A percentile compares a stretch with the other conserved stretches of the same genome.
These are phyloP conservation scores for Eustoma russellianum DNA, from an alignment of 257 asterid genomes.

Conservation along the genomic window DNA sequence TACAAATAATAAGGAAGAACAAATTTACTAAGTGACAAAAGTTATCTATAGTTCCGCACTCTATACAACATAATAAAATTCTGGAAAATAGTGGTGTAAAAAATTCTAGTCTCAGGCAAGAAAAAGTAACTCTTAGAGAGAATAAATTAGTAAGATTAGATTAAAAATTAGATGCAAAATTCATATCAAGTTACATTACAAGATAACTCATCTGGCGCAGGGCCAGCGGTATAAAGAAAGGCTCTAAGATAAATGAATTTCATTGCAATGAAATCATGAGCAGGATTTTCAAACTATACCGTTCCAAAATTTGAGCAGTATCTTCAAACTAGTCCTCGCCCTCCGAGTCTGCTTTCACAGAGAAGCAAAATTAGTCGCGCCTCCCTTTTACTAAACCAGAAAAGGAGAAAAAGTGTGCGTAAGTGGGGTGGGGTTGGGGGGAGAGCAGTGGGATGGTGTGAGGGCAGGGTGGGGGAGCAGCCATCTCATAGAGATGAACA, in stretches of 20 bases:
- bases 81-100: no score
- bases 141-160: not conserved
- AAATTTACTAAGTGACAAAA: no score
- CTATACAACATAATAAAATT: no score
- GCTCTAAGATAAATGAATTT: not conserved
- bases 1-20: no score
- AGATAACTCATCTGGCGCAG: not conserved
- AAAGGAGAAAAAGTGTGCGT: not conserved
- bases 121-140: not conserved
- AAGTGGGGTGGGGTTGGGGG: no score
- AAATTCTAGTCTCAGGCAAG: no score
- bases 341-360: slow-evolving; percentile 46
- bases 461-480: no score
- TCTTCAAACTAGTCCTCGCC: slow-evolving; percentile 39
- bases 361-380: slow-evolving; percentile 12
- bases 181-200: not conserved
- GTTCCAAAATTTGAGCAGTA: slow-evolving; percentile 21
- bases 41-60: no score
- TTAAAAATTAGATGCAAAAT: not conserved
- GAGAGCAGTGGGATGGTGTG: no score
- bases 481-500: no score
- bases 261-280: not conserved
- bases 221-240: slow-evolving; percentile 1
- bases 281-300: slow-evolving; percentile 21
- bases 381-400: not conserved